Base-by-base conservation (phyloP, 2,329 filamentous ascomycete species). In the Fusarium buxicola region DNA sequence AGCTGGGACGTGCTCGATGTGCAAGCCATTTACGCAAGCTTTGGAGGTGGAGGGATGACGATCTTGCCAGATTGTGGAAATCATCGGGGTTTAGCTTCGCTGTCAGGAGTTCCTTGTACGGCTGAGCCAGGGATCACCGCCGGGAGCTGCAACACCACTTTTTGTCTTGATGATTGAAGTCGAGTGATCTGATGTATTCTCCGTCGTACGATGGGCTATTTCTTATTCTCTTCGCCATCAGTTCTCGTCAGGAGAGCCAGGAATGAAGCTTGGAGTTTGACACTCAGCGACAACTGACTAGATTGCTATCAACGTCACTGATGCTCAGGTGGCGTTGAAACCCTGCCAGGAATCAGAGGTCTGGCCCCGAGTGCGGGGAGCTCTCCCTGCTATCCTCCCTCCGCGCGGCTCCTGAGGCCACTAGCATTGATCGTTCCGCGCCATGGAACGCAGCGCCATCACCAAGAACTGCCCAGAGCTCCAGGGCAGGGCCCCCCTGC, bases 11-110 rank as follows among this genome's bases (percentile, higher is more conserved):
- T 53, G 31, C 44, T 55, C 38, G 21, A 41, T 31, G 38, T 32
- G 32, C 61, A 62, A 69, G 68, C 68, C 68, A 68, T 70, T 48
- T 68, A 70, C 68, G 68, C 66, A 70, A 68, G 57, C 39, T 47
- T 35, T 41, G 48, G 15, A 18, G 40, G 61, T 65, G 50, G 51
- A 36, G 34, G 30, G 43, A 40, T 55, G 51, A 45, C 27, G 40
- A 52, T 66, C 58, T 45, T 45, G 27, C 34, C 46, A 58, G 47
- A 8, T 34, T 59, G 50, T 50, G 34, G 45, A 27, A 32, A 38
- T 59, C 32, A 44, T 51, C 44, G 15, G 32, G 24, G 34, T 35
- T 39, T 61, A 60, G 56, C 53, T 38, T 30, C 15, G 43, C 16
- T 55, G 39, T 4, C 13, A 47, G n/a, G n/a, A n/a, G 18, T 61